These are phyloP conservation scores for Aphanomyces astaci DNA, from an alignment of 352 stramenopile genomes.

Conservation along the genomic window DNA sequence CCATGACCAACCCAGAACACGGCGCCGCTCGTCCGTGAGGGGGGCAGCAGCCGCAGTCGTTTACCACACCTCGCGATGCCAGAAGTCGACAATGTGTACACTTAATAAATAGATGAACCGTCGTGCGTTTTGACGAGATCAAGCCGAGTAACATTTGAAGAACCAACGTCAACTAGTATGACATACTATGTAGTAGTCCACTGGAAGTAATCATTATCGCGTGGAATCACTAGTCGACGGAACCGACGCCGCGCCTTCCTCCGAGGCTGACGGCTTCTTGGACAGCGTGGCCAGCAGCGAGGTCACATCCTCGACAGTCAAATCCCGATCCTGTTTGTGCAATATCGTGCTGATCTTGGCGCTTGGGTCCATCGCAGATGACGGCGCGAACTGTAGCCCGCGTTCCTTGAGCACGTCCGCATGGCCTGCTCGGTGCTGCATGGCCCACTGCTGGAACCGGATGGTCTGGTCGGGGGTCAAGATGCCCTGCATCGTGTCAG, in stretches of 20 bases:
- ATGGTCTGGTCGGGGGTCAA: constrained; percentile 77
- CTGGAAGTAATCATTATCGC: too few species aligned
- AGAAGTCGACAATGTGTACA: neutral
- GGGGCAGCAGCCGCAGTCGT: neutral
- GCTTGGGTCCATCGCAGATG: constrained; percentile 3
- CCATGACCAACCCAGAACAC: constrained; percentile 1
- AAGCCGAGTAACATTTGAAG: too few species aligned
- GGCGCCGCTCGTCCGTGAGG: neutral
- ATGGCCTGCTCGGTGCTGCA: constrained; percentile 45
- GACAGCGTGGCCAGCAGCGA: constrained; percentile 39
- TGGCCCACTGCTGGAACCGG: constrained; percentile 75
- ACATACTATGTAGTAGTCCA: too few species aligned
- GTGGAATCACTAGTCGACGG: too few species aligned
- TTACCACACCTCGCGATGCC: neutral
- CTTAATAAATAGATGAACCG: too few species aligned
- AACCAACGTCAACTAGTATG: too few species aligned
- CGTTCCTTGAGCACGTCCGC: neutral
- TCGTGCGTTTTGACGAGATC: too few species aligned
- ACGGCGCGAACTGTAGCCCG: constrained; percentile 1
- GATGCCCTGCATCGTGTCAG: constrained; percentile 77
- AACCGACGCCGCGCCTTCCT: neutral
- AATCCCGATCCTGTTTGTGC: constrained; percentile 74
- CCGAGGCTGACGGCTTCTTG: neutral
- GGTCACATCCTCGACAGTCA: constrained; percentile 82
- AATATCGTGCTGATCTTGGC: constrained; percentile 46